phyloP scores from a whole-genome alignment of 2,329 filamentous ascomycete genomes.

The Aureobasidium sp. region DNA sequence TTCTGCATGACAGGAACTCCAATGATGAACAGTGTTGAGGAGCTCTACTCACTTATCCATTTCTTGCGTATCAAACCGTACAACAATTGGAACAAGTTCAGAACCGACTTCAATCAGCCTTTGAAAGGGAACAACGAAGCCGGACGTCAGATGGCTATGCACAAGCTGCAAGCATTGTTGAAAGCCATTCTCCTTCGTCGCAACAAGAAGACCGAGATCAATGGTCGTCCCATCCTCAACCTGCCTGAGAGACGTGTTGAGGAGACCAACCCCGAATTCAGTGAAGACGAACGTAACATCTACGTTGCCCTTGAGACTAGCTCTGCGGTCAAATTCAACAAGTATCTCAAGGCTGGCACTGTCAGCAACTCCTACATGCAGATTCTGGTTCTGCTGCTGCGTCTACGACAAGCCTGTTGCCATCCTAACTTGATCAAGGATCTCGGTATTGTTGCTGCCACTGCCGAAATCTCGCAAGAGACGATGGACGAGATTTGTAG shows the following conservation, averaged over 20 bases:
- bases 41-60: slow-evolving; percentile 68
- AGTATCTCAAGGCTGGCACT: slow-evolving; percentile 61
- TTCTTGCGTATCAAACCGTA: slow-evolving; percentile 77
- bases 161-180: slow-evolving; percentile 64
- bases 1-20: slow-evolving; percentile 76
- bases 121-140: slow-evolving; percentile 38
- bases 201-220: slow-evolving; percentile 70
- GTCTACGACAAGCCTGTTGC: slow-evolving; percentile 74
- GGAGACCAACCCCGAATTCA: slow-evolving; percentile 58
- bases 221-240: slow-evolving; percentile 67
- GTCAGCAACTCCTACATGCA: slow-evolving; percentile 69
- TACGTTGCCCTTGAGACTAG: slow-evolving; percentile 61
- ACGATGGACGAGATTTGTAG: slow-evolving; percentile 58
- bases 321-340: slow-evolving; percentile 67
- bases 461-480: slow-evolving; percentile 43
- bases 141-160: slow-evolving; percentile 49
- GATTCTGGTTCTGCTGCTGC: slow-evolving; percentile 70
- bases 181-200: slow-evolving; percentile 77
- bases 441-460: slow-evolving; percentile 47
- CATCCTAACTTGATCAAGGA: slow-evolving; percentile 67
- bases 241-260: slow-evolving; percentile 60
- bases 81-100: slow-evolving; percentile 57
- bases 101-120: slow-evolving; percentile 48
- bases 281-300: slow-evolving; percentile 55
- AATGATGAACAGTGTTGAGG: slow-evolving; percentile 79